Percentiles rank a stretch among this genome's conserved stretches.
phyloP scores from a whole-genome alignment of 139 green algal species.

The Volvox africanus region DNA sequence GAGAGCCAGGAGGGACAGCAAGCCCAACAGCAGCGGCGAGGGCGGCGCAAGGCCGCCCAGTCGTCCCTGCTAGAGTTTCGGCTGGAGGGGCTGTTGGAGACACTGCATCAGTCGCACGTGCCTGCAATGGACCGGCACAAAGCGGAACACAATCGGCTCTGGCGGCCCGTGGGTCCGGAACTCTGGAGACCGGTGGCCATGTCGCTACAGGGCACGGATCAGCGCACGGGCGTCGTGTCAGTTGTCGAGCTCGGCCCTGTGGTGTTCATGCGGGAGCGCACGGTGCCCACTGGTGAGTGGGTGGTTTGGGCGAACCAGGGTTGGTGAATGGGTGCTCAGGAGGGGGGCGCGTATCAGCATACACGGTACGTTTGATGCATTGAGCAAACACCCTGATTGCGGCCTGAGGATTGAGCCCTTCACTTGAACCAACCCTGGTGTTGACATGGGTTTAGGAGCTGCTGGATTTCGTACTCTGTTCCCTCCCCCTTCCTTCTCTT shows the following conservation, averaged over 20 bases:
- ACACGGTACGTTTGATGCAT: too few species aligned
- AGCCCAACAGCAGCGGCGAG: not conserved
- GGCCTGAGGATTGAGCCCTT: too few species aligned
- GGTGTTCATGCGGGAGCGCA: slow-evolving; percentile 10
- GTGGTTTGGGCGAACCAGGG: too few species aligned
- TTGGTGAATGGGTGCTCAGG: too few species aligned
- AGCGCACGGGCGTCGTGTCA: not conserved
- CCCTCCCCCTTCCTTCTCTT: too few species aligned
- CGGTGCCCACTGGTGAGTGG: not conserved
- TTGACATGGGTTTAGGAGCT: too few species aligned
- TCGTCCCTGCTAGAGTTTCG: not conserved
- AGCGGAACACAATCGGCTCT: not conserved
- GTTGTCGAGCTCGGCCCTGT: not conserved
- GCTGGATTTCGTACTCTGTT: too few species aligned
- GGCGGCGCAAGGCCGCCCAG: not conserved
- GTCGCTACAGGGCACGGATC: not conserved
- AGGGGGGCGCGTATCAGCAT: too few species aligned
- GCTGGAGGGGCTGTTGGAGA: not conserved
- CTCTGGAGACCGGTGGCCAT: not conserved
- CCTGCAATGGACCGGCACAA: not conserved
- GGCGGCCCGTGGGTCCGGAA: slow-evolving; percentile 11
- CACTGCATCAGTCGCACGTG: not conserved
- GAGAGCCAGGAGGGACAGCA: too few species aligned
- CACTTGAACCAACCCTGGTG: too few species aligned
- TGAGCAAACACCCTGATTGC: too few species aligned